Percentiles rank a stretch among this genome's conserved stretches.
Conservation (phyloP, 768 basidiomycete genomes). For the Sporobolomyces roseus region DNA sequence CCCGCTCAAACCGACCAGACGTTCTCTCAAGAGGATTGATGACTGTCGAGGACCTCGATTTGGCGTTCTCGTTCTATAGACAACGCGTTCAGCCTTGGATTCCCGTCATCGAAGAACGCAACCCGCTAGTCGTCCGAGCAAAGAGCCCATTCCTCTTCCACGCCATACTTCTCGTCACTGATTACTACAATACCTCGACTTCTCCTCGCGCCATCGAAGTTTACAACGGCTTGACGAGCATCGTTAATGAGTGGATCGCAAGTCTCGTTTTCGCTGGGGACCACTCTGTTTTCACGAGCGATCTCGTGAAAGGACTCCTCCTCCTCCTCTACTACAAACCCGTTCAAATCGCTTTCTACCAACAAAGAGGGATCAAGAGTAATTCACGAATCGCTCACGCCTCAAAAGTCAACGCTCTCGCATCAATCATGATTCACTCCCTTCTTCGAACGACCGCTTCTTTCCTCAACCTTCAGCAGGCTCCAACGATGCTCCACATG, state of each 20-base stretch:
- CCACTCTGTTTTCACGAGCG: slow-evolving; percentile 17
- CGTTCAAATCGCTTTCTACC: not conserved
- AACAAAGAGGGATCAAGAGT: slow-evolving; percentile 21
- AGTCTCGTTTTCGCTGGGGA: slow-evolving; percentile 25
- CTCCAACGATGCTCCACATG: slow-evolving; percentile 9
- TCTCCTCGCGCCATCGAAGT: slow-evolving; percentile 24
- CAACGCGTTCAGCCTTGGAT: slow-evolving; percentile 37
- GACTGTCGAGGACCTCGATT: slow-evolving; percentile 28
- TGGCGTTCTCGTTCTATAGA: slow-evolving; percentile 32
- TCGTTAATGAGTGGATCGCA: slow-evolving; percentile 31
- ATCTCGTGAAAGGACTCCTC: slow-evolving; percentile 28
- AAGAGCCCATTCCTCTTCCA: slow-evolving; percentile 36
- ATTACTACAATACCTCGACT: slow-evolving; percentile 39
- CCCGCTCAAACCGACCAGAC: slow-evolving; percentile 13
- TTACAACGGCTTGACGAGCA: slow-evolving; percentile 28
- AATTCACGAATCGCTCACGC: slow-evolving; percentile 21
- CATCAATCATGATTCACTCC: slow-evolving; percentile 29
- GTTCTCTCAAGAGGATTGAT: slow-evolving; percentile 31
- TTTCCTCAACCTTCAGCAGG: slow-evolving; percentile 23
- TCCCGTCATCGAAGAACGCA: slow-evolving; percentile 10
- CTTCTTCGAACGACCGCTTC: slow-evolving; percentile 21
- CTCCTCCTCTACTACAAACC: slow-evolving; percentile 40
- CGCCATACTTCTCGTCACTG: slow-evolving; percentile 35
- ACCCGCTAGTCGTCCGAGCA: slow-evolving; percentile 15
- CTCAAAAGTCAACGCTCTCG: slow-evolving; percentile 37